Percentiles rank a stretch among this genome's conserved stretches.
These are phyloP conservation scores for Lippia alba DNA, from an alignment of 305 asterid genomes.

Conservation along the genomic window DNA sequence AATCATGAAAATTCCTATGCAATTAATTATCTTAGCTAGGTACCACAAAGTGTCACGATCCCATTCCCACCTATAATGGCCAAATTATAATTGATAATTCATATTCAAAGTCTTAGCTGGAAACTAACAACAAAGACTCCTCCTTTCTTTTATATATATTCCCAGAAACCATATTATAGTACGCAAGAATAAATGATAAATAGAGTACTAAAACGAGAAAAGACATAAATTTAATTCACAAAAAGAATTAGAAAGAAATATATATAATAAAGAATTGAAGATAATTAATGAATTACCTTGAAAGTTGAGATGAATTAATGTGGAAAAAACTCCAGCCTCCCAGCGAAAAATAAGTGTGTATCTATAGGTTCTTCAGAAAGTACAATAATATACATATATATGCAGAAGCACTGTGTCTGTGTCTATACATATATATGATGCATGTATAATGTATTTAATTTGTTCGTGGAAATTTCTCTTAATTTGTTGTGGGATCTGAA, in stretches of 20 bases:
- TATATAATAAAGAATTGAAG: no score
- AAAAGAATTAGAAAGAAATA: background rate
- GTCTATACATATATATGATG: background rate
- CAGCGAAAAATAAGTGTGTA: background rate
- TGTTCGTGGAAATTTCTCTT: background rate
- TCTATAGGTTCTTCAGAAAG: slow-evolving; percentile 2
- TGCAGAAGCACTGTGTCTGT: background rate
- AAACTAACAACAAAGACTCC: background rate
- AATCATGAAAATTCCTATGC: slow-evolving; percentile 12
- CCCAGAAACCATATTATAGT: background rate
- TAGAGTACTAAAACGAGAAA: background rate
- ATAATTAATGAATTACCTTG: slow-evolving; percentile 19
- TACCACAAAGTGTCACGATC: slow-evolving; percentile 18
- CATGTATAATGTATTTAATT: background rate
- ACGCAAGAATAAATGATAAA: background rate
- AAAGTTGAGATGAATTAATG: slow-evolving; percentile 21
- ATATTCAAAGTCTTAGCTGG: slow-evolving; percentile 17
- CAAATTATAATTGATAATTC: background rate
- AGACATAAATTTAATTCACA: background rate
- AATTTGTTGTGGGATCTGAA: slow-evolving; percentile 34
- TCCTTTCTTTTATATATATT: background rate
- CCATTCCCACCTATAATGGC: background rate
- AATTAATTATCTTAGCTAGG: background rate
- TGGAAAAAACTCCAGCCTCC: slow-evolving; percentile 14
- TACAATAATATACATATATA: no score